phyloP scores from a whole-genome alignment of 139 green algal genomes.

The Zygnema cylindricum region DNA sequence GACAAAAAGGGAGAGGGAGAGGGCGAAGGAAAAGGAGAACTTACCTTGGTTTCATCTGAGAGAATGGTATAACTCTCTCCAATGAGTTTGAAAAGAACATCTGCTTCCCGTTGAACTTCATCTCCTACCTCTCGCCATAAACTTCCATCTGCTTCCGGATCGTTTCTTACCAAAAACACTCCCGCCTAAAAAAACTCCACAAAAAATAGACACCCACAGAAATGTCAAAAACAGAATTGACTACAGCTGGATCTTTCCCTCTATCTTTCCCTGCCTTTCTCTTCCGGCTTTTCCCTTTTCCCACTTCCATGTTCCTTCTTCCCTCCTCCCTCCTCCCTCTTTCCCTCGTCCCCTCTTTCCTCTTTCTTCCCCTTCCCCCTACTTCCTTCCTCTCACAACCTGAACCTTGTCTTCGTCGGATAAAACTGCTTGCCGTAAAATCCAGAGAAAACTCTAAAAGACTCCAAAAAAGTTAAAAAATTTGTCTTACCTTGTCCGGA shows the following conservation, averaged over 20 bases:
- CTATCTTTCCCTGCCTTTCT: background rate
- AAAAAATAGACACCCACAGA: background rate
- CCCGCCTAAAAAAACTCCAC: conserved; percentile 12
- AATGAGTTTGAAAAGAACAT: conserved; percentile 61
- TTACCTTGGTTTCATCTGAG: conserved; percentile 47
- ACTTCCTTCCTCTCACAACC: background rate
- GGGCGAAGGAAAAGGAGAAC: background rate
- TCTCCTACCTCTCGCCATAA: conserved; percentile 22
- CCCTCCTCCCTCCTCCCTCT: too few species aligned
- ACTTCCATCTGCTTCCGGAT: conserved; percentile 6
- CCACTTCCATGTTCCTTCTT: background rate
- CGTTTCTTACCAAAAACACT: conserved; percentile 1
- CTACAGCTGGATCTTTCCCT: background rate
- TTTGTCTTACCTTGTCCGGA: conserved; percentile 54
- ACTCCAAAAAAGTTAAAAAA: too few species aligned
- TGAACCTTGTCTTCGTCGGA: background rate
- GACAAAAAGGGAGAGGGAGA: background rate
- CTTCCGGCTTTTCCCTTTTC: background rate
- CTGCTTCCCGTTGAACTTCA: conserved; percentile 41
- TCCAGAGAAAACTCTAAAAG: too few species aligned
- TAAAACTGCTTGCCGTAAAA: too few species aligned
- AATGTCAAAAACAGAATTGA: background rate
- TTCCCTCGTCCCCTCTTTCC: too few species aligned
- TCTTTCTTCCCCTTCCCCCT: conserved; percentile 17
- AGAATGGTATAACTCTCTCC: conserved; percentile 50